Conservation (phyloP, 129 eudicot genomes). For the Centaurea solstitialis region DNA sequence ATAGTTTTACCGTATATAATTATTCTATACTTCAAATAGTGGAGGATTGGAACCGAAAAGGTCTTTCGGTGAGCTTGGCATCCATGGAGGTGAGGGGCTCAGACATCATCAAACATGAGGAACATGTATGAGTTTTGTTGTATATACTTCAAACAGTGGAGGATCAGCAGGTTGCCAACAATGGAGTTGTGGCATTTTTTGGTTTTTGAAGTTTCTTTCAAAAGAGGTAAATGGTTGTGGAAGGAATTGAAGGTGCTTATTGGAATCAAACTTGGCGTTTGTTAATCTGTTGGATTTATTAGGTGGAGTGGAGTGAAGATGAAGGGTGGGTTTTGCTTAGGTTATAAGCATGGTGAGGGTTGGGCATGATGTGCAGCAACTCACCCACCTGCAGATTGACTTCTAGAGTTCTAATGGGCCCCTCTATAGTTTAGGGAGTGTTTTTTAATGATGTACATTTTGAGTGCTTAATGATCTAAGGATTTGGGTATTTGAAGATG, state of each 20-base stretch:
- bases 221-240: neutral
- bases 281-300: conserved; percentile 25
- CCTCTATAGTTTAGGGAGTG: neutral
- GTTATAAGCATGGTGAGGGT: conserved; percentile 42
- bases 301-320: conserved; percentile 43
- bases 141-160: neutral
- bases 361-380: conserved; percentile 23
- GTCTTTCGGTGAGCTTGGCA: neutral
- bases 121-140: neutral
- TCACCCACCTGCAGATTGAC: conserved; percentile 16
- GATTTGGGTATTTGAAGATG: neutral
- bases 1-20: neutral
- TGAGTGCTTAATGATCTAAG: neutral
- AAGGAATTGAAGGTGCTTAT: conserved; percentile 7
- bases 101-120: neutral
- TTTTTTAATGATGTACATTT: neutral
- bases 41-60: neutral
- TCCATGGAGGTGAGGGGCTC: neutral
- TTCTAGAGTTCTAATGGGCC: neutral
- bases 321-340: conserved; percentile 61
- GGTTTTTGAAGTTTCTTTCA: conserved; percentile 19
- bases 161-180: conserved; percentile 23
- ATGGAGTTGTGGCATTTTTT: conserved; percentile 49
- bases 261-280: conserved; percentile 13
- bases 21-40: neutral